phyloP scores from a whole-genome alignment of 2,329 filamentous ascomycete species.

The Fusarium mundagurra region DNA sequence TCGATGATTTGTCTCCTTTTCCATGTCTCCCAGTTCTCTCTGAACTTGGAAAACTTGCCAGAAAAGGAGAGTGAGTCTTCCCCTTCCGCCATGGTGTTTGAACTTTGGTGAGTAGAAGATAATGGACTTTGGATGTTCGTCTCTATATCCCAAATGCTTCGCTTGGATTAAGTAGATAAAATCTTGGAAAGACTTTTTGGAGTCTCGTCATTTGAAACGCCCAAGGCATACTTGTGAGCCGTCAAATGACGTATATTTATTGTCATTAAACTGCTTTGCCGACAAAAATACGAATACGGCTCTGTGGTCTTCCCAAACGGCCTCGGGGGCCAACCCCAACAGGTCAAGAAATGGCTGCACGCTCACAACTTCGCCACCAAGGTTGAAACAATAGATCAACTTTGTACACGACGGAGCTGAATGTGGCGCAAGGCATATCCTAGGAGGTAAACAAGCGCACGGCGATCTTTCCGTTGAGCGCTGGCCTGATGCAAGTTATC shows the following conservation, averaged over 20 bases:
- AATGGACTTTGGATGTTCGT: too few species aligned
- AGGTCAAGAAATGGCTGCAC: background rate
- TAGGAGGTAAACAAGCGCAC: background rate
- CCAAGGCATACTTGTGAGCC: background rate
- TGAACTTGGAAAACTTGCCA: fast-evolving
- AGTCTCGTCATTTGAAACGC: background rate
- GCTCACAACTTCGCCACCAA: background rate
- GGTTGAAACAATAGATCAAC: background rate
- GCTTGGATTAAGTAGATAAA: background rate
- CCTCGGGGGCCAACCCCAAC: background rate
- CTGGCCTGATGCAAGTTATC: background rate
- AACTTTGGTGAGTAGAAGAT: too few species aligned
- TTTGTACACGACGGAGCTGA: background rate
- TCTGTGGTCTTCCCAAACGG: background rate
- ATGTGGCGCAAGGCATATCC: too few species aligned
- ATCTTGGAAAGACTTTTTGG: background rate
- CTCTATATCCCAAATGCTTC: too few species aligned
- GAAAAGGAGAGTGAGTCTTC: background rate
- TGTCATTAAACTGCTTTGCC: fast-evolving
- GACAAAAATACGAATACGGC: background rate
- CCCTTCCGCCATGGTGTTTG: background rate
- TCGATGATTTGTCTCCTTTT: background rate
- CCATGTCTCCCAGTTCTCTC: background rate
- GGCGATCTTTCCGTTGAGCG: too few species aligned
- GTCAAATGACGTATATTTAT: background rate